Evolutionary conservation across 208 protist species (phyloP).

Genomic region (Trypanosoma cruzi): DNA sequence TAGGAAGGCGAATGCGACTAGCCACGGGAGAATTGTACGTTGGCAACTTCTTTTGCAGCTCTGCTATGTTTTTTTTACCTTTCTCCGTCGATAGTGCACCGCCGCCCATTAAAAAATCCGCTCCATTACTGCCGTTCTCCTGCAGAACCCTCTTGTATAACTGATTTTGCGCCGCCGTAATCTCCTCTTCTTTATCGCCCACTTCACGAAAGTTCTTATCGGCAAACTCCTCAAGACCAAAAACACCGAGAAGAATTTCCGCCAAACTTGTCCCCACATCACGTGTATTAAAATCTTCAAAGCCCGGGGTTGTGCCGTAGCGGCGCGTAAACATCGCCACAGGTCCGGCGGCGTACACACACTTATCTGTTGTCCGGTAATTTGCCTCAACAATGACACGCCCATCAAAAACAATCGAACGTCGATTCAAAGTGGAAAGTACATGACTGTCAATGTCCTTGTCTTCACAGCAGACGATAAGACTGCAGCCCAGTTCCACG

Average conservation of each 20-base stretch:
- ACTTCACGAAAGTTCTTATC: slow-evolving; percentile 15
- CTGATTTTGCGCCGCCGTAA: slow-evolving; percentile 20
- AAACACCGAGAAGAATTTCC: slow-evolving; percentile 65
- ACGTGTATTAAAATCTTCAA: slow-evolving; percentile 84
- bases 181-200: neutral
- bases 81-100: neutral
- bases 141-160: slow-evolving; percentile 45
- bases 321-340: slow-evolving; percentile 93
- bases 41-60: slow-evolving; percentile 41
- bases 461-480: slow-evolving; percentile 87
- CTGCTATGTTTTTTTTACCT: neutral
- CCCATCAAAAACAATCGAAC: slow-evolving; percentile 93
- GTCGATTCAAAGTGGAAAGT: slow-evolving; percentile 87
- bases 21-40: slow-evolving; percentile 48
- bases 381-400: slow-evolving; percentile 91
- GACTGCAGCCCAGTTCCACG: slow-evolving; percentile 80
- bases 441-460: slow-evolving; percentile 92
- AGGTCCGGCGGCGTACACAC: slow-evolving; percentile 87
- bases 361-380: slow-evolving; percentile 87
- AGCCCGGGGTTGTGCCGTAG: slow-evolving; percentile 80
- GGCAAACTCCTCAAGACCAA: slow-evolving; percentile 86
- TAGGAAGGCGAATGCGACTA: slow-evolving; percentile 59
- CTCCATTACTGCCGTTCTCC: slow-evolving; percentile 44
- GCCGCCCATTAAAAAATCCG: slow-evolving; percentile 1
- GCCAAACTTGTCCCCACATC: slow-evolving; percentile 86